Evolutionary conservation across 2,329 filamentous ascomycete genomes (phyloP).

Genomic region (Fusarium sp.): DNA sequence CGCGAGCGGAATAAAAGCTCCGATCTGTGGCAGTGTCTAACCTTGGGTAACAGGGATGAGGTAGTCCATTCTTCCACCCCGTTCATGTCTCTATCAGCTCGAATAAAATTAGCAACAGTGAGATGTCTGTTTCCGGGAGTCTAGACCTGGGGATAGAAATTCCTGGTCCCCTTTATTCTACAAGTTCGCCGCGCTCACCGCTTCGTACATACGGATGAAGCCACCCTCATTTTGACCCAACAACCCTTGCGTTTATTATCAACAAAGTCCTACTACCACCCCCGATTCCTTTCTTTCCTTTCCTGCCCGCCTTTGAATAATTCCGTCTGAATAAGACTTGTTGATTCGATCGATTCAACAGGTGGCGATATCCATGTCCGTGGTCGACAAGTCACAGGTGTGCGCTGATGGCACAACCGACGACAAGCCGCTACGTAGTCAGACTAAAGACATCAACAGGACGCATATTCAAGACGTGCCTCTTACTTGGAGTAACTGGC

Average conservation of each 20-base stretch:
- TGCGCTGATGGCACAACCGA: conserved; percentile 66
- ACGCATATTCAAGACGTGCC: conserved; percentile 84
- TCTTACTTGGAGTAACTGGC: conserved; percentile 85
- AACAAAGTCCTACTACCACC: background rate
- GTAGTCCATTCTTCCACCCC: background rate
- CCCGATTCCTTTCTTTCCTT: background rate
- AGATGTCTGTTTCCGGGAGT: background rate
- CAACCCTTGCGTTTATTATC: background rate
- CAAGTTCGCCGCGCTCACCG: background rate
- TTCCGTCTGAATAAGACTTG: background rate
- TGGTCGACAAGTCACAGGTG: conserved; percentile 49
- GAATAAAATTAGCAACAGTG: background rate
- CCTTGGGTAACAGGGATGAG: background rate
- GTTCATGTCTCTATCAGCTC: background rate
- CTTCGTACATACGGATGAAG: background rate
- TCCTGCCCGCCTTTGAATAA: background rate
- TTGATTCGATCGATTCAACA: background rate
- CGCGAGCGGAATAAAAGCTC: background rate
- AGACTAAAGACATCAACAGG: conserved; percentile 45
- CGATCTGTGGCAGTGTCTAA: background rate
- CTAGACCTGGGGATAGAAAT: background rate
- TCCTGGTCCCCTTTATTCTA: background rate
- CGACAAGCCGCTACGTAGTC: conserved; percentile 60
- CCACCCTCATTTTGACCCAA: background rate
- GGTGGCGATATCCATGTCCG: conserved; percentile 53